A percentile compares a stretch with the other conserved stretches of the same genome.
These are phyloP conservation scores for Nicotiana sylvestris DNA, from an alignment of 257 asterid species.

Conservation along the genomic window DNA sequence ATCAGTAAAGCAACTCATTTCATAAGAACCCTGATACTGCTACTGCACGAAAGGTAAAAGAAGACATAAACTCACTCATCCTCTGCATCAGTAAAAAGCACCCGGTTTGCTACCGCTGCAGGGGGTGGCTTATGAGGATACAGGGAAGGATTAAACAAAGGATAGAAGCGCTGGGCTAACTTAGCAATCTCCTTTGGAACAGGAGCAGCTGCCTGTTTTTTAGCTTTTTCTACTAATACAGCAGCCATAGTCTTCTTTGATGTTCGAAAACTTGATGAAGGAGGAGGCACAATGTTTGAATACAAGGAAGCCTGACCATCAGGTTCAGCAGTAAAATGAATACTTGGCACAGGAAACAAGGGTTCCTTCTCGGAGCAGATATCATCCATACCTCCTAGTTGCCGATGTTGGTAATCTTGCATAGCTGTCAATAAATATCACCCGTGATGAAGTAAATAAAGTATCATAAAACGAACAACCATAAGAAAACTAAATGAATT, in stretches of 20 bases:
- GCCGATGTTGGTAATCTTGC: slow-evolving; percentile 44
- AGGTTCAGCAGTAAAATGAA: slow-evolving; percentile 38
- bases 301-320: slow-evolving; percentile 41
- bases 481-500: slow-evolving; percentile 13
- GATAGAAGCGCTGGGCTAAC: slow-evolving; percentile 76
- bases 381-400: slow-evolving; percentile 47
- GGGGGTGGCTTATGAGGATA: slow-evolving; percentile 96
- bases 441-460: slow-evolving; percentile 16
- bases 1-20: background rate
- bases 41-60: slow-evolving; percentile 24
- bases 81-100: slow-evolving; percentile 93
- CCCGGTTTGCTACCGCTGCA: slow-evolving; percentile 66
- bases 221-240: slow-evolving; percentile 76
- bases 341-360: slow-evolving; percentile 58
- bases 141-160: slow-evolving; percentile 80
- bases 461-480: slow-evolving; percentile 17
- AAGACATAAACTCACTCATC: slow-evolving; percentile 89
- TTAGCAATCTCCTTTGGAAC: slow-evolving; percentile 86
- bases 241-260: slow-evolving; percentile 83
- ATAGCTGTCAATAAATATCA: slow-evolving; percentile 47
- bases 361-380: slow-evolving; percentile 53
- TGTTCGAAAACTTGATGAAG: slow-evolving; percentile 35
- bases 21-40: background rate
- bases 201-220: slow-evolving; percentile 62
- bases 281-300: slow-evolving; percentile 28